Evolutionary conservation across 768 basidiomycete species (phyloP).

Genomic region (Hypholoma fasciculare): DNA sequence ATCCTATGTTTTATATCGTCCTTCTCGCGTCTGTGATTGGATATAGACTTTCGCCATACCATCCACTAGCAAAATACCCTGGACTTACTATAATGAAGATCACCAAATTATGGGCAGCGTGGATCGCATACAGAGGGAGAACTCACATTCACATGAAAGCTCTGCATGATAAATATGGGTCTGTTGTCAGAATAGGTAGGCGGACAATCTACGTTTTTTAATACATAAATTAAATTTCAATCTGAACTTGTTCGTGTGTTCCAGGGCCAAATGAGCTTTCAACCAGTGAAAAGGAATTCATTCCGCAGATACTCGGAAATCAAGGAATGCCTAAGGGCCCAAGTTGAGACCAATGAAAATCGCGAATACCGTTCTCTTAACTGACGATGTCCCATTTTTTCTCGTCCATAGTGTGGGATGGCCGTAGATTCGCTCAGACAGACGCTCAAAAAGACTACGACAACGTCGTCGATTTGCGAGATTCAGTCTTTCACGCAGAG

Average conservation of each 20-base stretch:
- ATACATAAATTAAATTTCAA: neutral
- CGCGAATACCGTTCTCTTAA: neutral
- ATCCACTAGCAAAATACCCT: conserved; percentile 47
- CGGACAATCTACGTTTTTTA: neutral
- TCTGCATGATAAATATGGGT: conserved; percentile 53
- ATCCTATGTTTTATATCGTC: conserved; percentile 2
- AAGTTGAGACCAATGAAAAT: conserved; percentile 12
- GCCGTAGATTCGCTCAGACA: conserved; percentile 16
- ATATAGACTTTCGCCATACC: conserved; percentile 48
- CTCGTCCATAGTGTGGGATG: conserved; percentile 28
- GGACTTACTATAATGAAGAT: conserved; percentile 41
- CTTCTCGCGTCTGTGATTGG: conserved; percentile 20
- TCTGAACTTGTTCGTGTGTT: neutral
- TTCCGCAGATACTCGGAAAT: conserved; percentile 33
- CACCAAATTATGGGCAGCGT: conserved; percentile 37
- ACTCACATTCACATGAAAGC: conserved; percentile 42
- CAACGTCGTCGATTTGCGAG: conserved; percentile 26
- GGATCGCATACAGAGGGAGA: conserved; percentile 32
- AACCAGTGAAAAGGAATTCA: conserved; percentile 30
- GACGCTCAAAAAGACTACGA: conserved; percentile 11
- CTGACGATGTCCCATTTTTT: neutral
- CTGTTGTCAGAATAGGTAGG: conserved; percentile 53
- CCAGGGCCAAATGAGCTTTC: conserved; percentile 50
- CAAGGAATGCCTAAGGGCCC: conserved; percentile 43
- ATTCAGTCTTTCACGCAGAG: conserved; percentile 30